Conservation (phyloP, 2,329 filamentous ascomycete species). For the Sporothrix sp. region DNA sequence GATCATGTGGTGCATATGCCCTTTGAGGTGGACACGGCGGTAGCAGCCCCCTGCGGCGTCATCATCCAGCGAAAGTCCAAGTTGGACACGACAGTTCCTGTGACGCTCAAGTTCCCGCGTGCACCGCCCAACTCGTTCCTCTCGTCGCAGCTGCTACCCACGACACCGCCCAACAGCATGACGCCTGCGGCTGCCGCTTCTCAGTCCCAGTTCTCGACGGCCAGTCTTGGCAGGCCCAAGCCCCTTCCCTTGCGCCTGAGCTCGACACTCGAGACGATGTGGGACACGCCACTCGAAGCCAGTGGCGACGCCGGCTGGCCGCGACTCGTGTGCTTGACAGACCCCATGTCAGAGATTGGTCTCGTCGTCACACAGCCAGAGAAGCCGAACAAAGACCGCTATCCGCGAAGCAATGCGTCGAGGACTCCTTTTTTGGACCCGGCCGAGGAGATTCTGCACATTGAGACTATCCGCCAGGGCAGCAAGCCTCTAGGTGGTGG, state of each 20-base stretch:
- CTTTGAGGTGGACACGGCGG: conserved; percentile 84
- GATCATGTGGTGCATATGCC: conserved; percentile 87
- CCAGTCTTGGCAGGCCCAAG: conserved; percentile 46
- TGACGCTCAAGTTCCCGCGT: conserved; percentile 46
- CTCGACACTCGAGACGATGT: conserved; percentile 47
- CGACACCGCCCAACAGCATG: conserved; percentile 27
- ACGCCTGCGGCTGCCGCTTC: conserved; percentile 28
- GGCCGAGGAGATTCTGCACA: conserved; percentile 73
- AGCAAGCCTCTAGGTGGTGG: conserved; percentile 38
- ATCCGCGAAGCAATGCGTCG: conserved; percentile 28
- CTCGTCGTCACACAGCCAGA: conserved; percentile 59
- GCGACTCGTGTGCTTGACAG: conserved; percentile 71
- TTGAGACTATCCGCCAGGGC: conserved; percentile 46
- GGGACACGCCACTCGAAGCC: conserved; percentile 42
- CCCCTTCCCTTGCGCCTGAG: conserved; percentile 42
- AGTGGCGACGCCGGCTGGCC: conserved; percentile 54
- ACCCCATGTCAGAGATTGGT: conserved; percentile 78
- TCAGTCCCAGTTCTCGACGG: conserved; percentile 47
- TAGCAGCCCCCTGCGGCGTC: conserved; percentile 71
- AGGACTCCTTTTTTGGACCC: conserved; percentile 56
- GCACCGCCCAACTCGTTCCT: conserved; percentile 79
- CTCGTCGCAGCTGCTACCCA: conserved; percentile 52
- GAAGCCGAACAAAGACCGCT: conserved; percentile 26
- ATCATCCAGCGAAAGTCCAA: conserved; percentile 73
- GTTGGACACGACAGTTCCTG: conserved; percentile 38